phyloP scores from a whole-genome alignment of 495 filamentous ascomycete species.

The Aspergillus ellipticus region DNA sequence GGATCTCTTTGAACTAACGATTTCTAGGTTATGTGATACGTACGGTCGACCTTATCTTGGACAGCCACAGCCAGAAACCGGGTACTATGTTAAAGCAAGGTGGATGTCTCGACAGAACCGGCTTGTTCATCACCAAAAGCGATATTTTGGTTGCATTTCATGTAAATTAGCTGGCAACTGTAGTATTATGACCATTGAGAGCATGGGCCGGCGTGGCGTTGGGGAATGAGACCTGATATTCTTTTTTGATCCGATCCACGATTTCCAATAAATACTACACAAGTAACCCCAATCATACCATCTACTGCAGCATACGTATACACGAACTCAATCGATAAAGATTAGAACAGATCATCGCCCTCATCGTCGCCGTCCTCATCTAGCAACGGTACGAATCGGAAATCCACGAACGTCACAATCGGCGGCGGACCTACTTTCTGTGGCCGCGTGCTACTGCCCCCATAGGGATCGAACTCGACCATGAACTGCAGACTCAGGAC shows the following conservation, averaged over 20 bases:
- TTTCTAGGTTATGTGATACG: conserved; percentile 20
- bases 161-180: neutral
- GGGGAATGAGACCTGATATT: neutral
- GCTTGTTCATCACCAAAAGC: neutral
- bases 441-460: conserved; percentile 1
- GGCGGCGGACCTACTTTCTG: conserved; percentile 3
- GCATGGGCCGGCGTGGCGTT: neutral
- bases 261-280: neutral
- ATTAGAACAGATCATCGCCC: conserved; percentile 18
- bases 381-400: conserved; percentile 69
- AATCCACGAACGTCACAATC: conserved; percentile 69
- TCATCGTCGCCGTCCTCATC: conserved; percentile 55
- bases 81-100: no score
- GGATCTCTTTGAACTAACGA: conserved; percentile 6
- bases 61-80: no score
- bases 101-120: neutral
- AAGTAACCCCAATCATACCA: neutral
- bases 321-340: conserved; percentile 1
- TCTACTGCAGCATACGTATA: neutral
- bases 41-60: no score
- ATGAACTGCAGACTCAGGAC: conserved; percentile 96
- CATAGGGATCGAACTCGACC: conserved; percentile 64
- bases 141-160: neutral
- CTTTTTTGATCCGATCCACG: neutral
- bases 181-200: neutral